Conservation (phyloP, 1,284 basidiomycete genomes). For the Cryptococcus maquisensis region DNA sequence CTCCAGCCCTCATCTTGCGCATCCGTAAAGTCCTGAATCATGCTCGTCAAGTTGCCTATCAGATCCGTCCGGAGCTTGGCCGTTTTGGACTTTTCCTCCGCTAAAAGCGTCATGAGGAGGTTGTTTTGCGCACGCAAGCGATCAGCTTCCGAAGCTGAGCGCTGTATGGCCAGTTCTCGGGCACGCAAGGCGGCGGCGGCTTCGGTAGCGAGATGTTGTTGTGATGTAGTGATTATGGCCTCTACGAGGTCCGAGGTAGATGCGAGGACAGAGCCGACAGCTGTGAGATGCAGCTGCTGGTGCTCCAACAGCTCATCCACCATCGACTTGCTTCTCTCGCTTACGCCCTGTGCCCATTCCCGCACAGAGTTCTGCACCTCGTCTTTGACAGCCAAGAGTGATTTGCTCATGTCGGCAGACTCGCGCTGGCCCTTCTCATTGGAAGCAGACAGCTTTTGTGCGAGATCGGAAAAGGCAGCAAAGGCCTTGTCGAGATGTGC, state of each 20-base stretch:
- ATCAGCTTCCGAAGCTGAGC: conserved; percentile 59
- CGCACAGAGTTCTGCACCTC: conserved; percentile 40
- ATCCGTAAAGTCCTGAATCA: conserved; percentile 66
- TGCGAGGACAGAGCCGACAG: conserved; percentile 41
- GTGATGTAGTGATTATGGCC: conserved; percentile 58
- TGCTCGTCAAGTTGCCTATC: conserved; percentile 63
- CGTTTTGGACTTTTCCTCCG: conserved; percentile 62
- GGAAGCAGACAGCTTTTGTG: conserved; percentile 58
- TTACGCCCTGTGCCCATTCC: conserved; percentile 33
- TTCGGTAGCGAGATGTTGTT: conserved; percentile 58
- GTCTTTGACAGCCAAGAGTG: conserved; percentile 29
- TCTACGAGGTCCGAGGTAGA: conserved; percentile 55
- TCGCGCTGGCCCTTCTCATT: conserved; percentile 56
- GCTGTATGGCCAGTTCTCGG: conserved; percentile 55
- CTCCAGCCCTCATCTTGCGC: conserved; percentile 66
- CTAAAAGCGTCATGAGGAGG: conserved; percentile 60
- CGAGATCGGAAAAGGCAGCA: conserved; percentile 59
- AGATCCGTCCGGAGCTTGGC: conserved; percentile 67
- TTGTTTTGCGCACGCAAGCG: conserved; percentile 70
- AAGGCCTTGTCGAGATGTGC: conserved; percentile 50
- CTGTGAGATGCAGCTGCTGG: conserved; percentile 41
- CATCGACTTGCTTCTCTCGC: conserved; percentile 28
- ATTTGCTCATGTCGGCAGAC: conserved; percentile 49
- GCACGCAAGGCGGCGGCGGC: conserved; percentile 55
- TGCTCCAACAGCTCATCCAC: conserved; percentile 41